A percentile compares a stretch with the other conserved stretches of the same genome.
Evolutionary conservation across 1,284 basidiomycete genomes (phyloP).

Genomic region (Ustilago cynodontis): DNA sequence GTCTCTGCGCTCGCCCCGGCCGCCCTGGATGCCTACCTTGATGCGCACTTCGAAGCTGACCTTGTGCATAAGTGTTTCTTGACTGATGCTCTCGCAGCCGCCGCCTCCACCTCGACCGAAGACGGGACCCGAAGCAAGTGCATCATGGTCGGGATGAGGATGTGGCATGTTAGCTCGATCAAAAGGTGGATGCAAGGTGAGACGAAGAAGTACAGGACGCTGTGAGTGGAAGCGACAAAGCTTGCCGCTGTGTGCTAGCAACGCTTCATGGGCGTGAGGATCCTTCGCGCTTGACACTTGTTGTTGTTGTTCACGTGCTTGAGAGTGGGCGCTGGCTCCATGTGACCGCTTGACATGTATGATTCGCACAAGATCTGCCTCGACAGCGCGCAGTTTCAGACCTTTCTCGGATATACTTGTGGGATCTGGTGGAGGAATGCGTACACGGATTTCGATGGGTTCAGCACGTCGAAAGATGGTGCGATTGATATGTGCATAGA

Average conservation of each 20-base stretch:
- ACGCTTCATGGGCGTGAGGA: slow-evolving; percentile 44
- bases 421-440: slow-evolving; percentile 61
- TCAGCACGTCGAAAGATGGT: slow-evolving; percentile 66
- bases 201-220: slow-evolving; percentile 54
- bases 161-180: slow-evolving; percentile 61
- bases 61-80: slow-evolving; percentile 65
- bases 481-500: slow-evolving; percentile 59
- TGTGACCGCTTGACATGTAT: slow-evolving; percentile 46
- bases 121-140: slow-evolving; percentile 54
- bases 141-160: slow-evolving; percentile 66
- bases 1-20: slow-evolving; percentile 51
- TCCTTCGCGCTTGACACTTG: not conserved
- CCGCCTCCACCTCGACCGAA: slow-evolving; percentile 60
- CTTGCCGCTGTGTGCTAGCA: slow-evolving; percentile 66
- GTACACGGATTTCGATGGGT: slow-evolving; percentile 61
- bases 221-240: slow-evolving; percentile 65
- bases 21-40: slow-evolving; percentile 54
- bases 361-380: slow-evolving; percentile 61
- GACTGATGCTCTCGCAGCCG: slow-evolving; percentile 66
- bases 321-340: not conserved
- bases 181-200: slow-evolving; percentile 65
- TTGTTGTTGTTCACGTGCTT: not conserved
- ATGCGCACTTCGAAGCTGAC: slow-evolving; percentile 64
- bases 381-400: slow-evolving; percentile 60
- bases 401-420: slow-evolving; percentile 53